Evolutionary conservation across 2,329 filamentous ascomycete species (phyloP).

Genomic region (Sporothrix variecibatus): DNA sequence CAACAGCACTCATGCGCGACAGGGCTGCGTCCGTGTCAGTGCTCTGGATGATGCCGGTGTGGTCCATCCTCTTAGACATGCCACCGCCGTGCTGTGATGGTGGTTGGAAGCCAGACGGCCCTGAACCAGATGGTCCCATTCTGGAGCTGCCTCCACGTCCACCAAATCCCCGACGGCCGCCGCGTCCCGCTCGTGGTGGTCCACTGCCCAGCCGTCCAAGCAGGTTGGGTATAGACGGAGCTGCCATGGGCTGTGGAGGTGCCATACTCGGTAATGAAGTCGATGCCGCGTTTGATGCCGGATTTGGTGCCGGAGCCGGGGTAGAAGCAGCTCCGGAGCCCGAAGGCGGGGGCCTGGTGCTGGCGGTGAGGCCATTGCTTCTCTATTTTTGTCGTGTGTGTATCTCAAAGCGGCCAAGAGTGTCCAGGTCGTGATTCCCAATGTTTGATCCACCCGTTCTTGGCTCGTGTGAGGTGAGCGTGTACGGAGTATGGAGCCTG

Average conservation of each 20-base stretch:
- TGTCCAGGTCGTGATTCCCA: neutral
- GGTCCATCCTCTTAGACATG: constrained; percentile 42
- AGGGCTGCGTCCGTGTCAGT: constrained; percentile 91
- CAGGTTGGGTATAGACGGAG: constrained; percentile 77
- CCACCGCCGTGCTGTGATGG: constrained; percentile 37
- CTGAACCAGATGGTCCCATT: neutral
- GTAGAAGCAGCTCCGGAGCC: neutral
- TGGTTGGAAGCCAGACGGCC: neutral
- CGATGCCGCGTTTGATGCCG: neutral
- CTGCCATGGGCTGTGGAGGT: constrained; percentile 56
- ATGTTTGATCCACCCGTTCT: neutral
- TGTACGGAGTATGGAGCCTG: neutral
- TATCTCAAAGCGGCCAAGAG: neutral
- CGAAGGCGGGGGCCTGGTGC: neutral
- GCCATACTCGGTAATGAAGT: neutral
- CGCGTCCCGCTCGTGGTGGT: constrained; percentile 29
- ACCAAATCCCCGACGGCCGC: constrained; percentile 41
- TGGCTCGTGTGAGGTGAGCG: neutral
- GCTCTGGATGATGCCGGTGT: constrained; percentile 77
- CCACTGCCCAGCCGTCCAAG: constrained; percentile 54
- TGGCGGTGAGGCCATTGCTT: constrained; percentile 7
- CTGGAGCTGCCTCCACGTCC: constrained; percentile 19
- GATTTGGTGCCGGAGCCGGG: neutral
- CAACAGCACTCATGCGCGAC: constrained; percentile 85
- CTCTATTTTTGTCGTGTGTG: neutral